Evolutionary conservation across 495 filamentous ascomycete genomes (phyloP).

Genomic region (Daldinia vernicosa): DNA sequence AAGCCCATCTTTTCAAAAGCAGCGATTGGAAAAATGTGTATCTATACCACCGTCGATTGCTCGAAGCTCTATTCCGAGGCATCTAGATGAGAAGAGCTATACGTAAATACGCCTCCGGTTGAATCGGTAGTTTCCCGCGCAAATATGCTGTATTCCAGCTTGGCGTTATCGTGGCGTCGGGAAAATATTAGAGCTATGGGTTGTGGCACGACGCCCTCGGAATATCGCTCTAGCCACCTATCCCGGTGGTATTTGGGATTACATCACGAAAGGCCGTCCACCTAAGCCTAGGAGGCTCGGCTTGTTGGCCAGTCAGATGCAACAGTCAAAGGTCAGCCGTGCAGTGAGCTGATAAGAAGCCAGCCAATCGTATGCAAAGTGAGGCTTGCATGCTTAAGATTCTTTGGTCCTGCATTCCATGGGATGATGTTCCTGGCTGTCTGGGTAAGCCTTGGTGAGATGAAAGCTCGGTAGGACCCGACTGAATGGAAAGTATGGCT

Average conservation of each 20-base stretch:
- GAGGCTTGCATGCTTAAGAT: not conserved
- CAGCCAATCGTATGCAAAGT: not conserved
- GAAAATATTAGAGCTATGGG: not conserved
- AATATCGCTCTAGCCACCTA: not conserved
- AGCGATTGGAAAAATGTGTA: no score
- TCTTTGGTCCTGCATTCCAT: not conserved
- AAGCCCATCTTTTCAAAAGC: no score
- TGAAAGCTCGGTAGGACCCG: not conserved
- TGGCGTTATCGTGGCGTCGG: not conserved
- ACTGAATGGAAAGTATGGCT: not conserved
- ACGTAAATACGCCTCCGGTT: not conserved
- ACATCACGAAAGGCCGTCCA: not conserved
- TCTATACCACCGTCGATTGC: no score
- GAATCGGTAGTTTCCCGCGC: not conserved
- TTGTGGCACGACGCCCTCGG: not conserved
- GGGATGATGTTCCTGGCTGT: not conserved
- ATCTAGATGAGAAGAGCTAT: no score
- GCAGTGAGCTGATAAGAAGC: not conserved
- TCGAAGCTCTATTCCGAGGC: no score
- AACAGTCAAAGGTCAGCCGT: not conserved
- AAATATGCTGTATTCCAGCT: not conserved
- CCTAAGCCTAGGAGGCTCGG: not conserved
- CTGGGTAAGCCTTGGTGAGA: not conserved
- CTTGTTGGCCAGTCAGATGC: not conserved
- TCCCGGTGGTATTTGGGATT: not conserved